Conservation (phyloP, 1,139 yeast genomes). For the Suhomyces bolitotheri region DNA sequence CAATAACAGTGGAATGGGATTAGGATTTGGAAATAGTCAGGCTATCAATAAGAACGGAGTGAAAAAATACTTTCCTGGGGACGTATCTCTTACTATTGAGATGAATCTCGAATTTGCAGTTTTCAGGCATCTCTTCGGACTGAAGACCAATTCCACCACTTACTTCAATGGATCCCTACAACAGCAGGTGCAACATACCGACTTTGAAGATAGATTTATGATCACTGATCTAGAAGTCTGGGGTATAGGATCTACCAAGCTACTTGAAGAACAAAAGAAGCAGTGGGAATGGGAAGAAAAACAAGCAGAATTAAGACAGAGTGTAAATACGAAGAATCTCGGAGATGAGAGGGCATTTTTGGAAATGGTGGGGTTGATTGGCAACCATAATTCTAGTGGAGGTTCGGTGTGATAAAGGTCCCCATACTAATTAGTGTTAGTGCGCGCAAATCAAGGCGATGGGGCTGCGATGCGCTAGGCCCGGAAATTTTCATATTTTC, state of each 20-base stretch:
- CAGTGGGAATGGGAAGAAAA: constrained; percentile 91
- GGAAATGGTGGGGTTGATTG: constrained; percentile 90
- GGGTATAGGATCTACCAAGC: constrained; percentile 84
- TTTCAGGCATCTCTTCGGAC: constrained; percentile 60
- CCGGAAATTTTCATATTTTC: constrained; percentile 9
- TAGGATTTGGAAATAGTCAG: constrained; percentile 76
- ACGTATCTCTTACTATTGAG: constrained; percentile 77
- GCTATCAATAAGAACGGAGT: constrained; percentile 52
- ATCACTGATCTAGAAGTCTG: constrained; percentile 83
- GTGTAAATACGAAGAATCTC: constrained; percentile 61
- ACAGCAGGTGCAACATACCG: constrained; percentile 22
- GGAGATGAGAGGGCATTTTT: constrained; percentile 84
- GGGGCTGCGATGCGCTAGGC: constrained; percentile 12
- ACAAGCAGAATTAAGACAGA: constrained; percentile 77
- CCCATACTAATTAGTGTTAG: background rate
- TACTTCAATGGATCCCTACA: constrained; percentile 33
- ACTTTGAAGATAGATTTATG: constrained; percentile 70
- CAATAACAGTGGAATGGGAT: constrained; percentile 70
- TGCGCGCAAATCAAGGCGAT: background rate
- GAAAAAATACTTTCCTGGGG: constrained; percentile 53
- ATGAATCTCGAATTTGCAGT: constrained; percentile 76
- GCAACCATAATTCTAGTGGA: constrained; percentile 64
- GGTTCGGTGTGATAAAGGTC: constrained; percentile 47
- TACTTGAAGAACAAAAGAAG: constrained; percentile 70
- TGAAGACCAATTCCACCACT: constrained; percentile 23